Percentiles rank a stretch among this genome's conserved stretches.
phyloP scores from a whole-genome alignment of 2,329 filamentous ascomycete genomes.

The Annulohypoxylon truncatum region DNA sequence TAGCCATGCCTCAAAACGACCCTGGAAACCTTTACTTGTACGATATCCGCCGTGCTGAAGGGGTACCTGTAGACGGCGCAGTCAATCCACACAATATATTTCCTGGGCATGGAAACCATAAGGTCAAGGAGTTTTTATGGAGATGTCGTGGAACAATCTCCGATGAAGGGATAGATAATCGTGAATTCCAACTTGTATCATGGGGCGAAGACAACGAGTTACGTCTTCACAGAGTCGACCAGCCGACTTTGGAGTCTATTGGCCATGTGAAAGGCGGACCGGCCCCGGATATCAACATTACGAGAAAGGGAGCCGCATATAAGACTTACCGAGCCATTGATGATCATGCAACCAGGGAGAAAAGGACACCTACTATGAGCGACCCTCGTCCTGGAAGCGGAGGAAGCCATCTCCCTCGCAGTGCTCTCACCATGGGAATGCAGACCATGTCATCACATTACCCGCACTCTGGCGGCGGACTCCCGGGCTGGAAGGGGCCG shows the following conservation, averaged over 20 bases:
- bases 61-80: constrained; percentile 57
- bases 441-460: constrained; percentile 57
- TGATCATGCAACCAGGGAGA: constrained; percentile 66
- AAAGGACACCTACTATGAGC: constrained; percentile 70
- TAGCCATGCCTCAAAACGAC: constrained; percentile 93
- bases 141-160: constrained; percentile 76
- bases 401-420: constrained; percentile 57
- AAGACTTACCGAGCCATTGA: constrained; percentile 84
- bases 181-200: constrained; percentile 92
- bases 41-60: constrained; percentile 67
- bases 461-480: constrained; percentile 48
- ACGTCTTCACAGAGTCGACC: constrained; percentile 78
- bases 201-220: constrained; percentile 91
- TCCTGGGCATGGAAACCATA: constrained; percentile 69
- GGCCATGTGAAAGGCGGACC: constrained; percentile 78
- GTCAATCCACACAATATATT: constrained; percentile 68
- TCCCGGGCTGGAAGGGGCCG: constrained; percentile 63
- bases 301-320: constrained; percentile 85
- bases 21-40: constrained; percentile 89
- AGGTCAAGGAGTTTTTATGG: constrained; percentile 94
- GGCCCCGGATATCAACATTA: constrained; percentile 75
- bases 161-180: constrained; percentile 77
- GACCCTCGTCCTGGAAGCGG: constrained; percentile 64
- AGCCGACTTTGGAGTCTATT: constrained; percentile 72
- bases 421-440: constrained; percentile 58